phyloP scores from a whole-genome alignment of 2,329 filamentous ascomycete species.

The Xylaria sp. region DNA sequence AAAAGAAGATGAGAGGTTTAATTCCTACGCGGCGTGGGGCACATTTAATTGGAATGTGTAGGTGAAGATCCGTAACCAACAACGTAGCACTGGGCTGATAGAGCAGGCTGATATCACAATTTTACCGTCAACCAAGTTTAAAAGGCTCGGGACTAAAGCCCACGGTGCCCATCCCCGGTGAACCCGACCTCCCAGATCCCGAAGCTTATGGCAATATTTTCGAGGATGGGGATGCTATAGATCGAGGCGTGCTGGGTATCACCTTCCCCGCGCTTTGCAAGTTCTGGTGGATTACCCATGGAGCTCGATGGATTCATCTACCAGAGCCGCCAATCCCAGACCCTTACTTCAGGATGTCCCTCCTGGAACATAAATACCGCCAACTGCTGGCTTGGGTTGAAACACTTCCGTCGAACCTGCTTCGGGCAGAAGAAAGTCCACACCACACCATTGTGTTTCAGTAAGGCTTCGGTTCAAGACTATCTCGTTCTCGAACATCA shows the following conservation, averaged over 20 bases:
- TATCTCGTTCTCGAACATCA: neutral
- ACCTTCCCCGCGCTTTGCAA: neutral
- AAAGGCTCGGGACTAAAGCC: neutral
- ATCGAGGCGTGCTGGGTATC: neutral
- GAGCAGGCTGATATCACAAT: neutral
- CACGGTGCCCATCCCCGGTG: neutral
- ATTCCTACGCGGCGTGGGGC: neutral
- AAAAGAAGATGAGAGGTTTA: neutral
- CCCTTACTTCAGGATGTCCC: neutral
- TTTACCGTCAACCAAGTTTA: conserved; percentile 1
- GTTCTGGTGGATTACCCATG: neutral
- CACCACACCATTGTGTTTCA: neutral
- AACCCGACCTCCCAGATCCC: neutral
- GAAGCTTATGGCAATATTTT: neutral
- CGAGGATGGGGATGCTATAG: neutral
- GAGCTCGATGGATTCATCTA: neutral
- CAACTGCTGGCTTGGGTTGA: conserved; percentile 1
- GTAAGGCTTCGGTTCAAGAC: neutral
- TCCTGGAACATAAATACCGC: conserved; percentile 1
- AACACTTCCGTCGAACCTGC: neutral
- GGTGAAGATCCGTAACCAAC: neutral
- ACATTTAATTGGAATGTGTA: conserved; percentile 3
- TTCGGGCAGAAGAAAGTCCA: neutral
- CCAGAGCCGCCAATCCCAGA: neutral
- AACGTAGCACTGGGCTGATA: neutral